phyloP scores from a whole-genome alignment of 768 basidiomycete genomes.

The Termitomyces bulborhizus region DNA sequence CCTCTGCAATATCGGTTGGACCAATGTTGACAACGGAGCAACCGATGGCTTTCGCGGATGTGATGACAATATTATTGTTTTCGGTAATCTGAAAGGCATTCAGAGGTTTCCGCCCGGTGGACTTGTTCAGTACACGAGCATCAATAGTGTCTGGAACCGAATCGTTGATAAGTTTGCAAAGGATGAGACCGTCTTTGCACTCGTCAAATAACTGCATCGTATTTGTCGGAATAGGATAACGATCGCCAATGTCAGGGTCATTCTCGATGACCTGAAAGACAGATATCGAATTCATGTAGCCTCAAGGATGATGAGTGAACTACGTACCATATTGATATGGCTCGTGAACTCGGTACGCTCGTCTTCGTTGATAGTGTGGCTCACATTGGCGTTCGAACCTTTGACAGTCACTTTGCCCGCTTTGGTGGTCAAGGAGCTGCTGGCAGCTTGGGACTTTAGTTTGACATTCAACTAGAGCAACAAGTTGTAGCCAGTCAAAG shows the following conservation, averaged over 20 bases:
- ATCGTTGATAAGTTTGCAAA: conserved; percentile 98
- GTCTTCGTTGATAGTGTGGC: conserved; percentile 97
- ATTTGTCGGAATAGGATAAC: conserved; percentile 89
- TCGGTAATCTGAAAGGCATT: conserved; percentile 99
- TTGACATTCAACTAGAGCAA: conserved; percentile 69
- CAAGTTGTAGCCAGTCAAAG: background rate
- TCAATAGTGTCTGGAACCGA: conserved; percentile 99
- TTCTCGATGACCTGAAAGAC: conserved; percentile 75
- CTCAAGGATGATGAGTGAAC: background rate
- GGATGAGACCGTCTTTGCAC: conserved; percentile 89
- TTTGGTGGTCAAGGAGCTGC: conserved; percentile 43
- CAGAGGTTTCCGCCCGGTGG: conserved; percentile 70
- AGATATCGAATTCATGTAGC: conserved; percentile 3
- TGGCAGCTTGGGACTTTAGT: conserved; percentile 46
- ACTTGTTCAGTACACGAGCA: conserved; percentile 94
- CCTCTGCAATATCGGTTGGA: conserved; percentile 85
- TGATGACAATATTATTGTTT: conserved; percentile 99
- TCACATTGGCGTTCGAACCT: conserved; percentile 92
- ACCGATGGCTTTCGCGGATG: conserved; percentile 95
- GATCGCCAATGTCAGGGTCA: conserved; percentile 74
- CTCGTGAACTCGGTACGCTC: conserved; percentile 95
- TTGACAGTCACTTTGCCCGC: conserved; percentile 91
- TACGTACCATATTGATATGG: conserved; percentile 88
- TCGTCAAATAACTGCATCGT: conserved; percentile 99
- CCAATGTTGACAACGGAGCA: conserved; percentile 99